A percentile compares a stretch with the other conserved stretches of the same genome.
Evolutionary conservation across 768 basidiomycete species (phyloP).

Genomic region (Trametes villosa): DNA sequence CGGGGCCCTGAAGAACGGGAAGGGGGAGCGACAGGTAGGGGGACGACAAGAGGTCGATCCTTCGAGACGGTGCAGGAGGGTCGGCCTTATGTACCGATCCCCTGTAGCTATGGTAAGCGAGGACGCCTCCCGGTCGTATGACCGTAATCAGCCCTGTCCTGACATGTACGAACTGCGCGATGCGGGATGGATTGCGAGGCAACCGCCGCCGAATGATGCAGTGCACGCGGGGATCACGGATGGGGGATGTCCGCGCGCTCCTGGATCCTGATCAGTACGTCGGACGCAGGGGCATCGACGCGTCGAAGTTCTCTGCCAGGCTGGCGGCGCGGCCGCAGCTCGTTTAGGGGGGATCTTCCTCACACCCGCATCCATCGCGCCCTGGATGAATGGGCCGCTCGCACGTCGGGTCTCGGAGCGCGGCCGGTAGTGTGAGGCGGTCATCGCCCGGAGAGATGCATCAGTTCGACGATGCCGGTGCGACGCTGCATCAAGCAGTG

Average conservation of each 20-base stretch:
- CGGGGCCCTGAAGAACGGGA: constrained; percentile 19
- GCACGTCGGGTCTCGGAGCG: too few species aligned
- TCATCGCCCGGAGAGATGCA: too few species aligned
- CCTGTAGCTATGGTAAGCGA: background rate
- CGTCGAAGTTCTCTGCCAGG: too few species aligned
- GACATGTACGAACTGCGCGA: background rate
- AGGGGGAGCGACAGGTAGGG: background rate
- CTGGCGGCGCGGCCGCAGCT: too few species aligned
- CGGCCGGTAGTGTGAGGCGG: too few species aligned
- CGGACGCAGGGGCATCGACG: background rate
- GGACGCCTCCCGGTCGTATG: background rate
- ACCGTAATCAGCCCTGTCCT: background rate
- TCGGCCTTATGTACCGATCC: constrained; percentile 3
- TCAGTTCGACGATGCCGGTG: too few species aligned
- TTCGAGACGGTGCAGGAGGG: too few species aligned
- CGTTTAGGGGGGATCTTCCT: too few species aligned
- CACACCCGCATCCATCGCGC: too few species aligned
- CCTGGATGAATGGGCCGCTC: too few species aligned
- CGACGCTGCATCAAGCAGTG: too few species aligned
- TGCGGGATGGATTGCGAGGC: background rate
- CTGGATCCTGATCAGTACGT: background rate
- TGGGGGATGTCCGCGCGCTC: background rate
- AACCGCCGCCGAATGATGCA: background rate
- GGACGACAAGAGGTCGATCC: constrained; percentile 3
- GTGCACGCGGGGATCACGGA: background rate